phyloP scores from a whole-genome alignment of 768 basidiomycete species.

The Lactarius pseudohatsudake region DNA sequence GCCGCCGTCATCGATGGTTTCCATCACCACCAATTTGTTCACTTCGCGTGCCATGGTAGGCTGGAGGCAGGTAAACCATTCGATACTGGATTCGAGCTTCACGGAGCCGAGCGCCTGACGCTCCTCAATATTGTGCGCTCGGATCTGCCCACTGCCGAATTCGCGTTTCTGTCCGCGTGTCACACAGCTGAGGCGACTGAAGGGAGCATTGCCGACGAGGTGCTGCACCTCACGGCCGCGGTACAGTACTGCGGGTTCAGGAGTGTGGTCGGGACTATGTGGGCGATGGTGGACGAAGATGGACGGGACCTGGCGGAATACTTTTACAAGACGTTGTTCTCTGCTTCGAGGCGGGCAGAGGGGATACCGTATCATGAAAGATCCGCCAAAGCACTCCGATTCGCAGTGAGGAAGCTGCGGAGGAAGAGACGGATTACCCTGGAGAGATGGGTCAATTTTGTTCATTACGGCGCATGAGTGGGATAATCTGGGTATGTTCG shows the following conservation, averaged over 20 bases:
- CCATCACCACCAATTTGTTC: neutral
- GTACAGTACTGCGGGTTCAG: neutral
- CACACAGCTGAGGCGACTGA: neutral
- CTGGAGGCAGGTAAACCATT: neutral
- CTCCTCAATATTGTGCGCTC: neutral
- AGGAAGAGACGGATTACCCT: neutral
- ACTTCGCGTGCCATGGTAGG: slow-evolving; percentile 11
- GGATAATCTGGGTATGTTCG: neutral
- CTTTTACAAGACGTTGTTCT: neutral
- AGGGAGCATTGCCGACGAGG: neutral
- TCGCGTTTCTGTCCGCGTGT: slow-evolving; percentile 10
- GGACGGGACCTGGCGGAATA: neutral
- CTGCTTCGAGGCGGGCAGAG: neutral
- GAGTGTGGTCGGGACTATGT: slow-evolving; percentile 11
- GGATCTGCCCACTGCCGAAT: neutral
- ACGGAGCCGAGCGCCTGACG: neutral
- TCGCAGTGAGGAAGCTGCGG: neutral
- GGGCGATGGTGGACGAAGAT: neutral
- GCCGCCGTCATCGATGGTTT: slow-evolving; percentile 2
- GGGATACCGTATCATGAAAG: neutral
- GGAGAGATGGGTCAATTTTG: neutral
- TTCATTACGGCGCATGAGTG: neutral
- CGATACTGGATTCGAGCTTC: slow-evolving; percentile 3
- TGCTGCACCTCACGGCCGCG: neutral
- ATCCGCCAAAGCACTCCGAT: neutral